Percentiles rank a stretch among this genome's conserved stretches.
Evolutionary conservation across 106 monocot species (phyloP).

Genomic region (Narthecium ossifragum): DNA sequence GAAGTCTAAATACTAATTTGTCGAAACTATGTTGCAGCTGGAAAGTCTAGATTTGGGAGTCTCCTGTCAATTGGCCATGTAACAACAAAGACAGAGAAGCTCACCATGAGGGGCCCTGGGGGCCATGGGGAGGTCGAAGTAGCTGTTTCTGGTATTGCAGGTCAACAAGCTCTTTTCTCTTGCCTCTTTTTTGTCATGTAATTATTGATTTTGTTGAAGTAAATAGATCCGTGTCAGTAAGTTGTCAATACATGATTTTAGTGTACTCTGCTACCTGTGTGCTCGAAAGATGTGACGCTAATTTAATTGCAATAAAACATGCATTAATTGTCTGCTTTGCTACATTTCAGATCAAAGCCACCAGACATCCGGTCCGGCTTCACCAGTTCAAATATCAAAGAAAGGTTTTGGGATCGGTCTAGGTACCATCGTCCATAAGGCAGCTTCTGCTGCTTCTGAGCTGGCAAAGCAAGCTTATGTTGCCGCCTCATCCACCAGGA

Average conservation of each 20-base stretch:
- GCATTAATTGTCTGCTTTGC: background rate
- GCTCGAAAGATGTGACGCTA: too few species aligned
- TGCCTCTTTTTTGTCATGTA: too few species aligned
- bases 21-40: constrained; percentile 39
- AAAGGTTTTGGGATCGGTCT: constrained; percentile 40
- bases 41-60: constrained; percentile 66
- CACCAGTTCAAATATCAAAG: constrained; percentile 48
- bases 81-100: constrained; percentile 56
- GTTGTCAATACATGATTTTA: too few species aligned
- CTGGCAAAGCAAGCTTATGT: constrained; percentile 81
- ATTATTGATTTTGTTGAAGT: too few species aligned
- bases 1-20: background rate
- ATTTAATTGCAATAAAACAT: too few species aligned
- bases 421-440: constrained; percentile 60
- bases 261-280: too few species aligned
- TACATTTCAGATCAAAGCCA: constrained; percentile 73
- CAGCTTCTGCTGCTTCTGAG: constrained; percentile 74
- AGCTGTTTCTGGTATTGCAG: constrained; percentile 94
- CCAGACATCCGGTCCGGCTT: constrained; percentile 34
- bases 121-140: constrained; percentile 97
- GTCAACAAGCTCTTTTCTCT: constrained; percentile 29
- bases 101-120: constrained; percentile 93
- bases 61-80: constrained; percentile 49
- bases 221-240: too few species aligned
- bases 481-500: constrained; percentile 34